Conservation (phyloP, 2,329 filamentous ascomycete genomes). For the Pseudocercospora vitis region DNA sequence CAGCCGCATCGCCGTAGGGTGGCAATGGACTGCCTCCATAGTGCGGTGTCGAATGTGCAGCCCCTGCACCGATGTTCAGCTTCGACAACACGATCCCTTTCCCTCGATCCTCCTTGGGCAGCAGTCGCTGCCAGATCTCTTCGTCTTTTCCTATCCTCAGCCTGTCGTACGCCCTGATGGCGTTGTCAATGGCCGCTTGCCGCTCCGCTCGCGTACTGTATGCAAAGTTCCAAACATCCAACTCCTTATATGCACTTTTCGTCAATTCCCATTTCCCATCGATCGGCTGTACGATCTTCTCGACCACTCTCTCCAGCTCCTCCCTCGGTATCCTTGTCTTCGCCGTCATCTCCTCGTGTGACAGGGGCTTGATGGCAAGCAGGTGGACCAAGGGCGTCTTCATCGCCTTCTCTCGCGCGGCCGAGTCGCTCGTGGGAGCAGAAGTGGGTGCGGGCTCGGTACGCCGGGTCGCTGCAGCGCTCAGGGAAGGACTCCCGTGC, state of each 20-base stretch:
- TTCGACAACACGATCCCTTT: constrained; percentile 63
- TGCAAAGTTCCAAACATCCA: constrained; percentile 62
- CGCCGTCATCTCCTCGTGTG: constrained; percentile 48
- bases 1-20: constrained; percentile 20
- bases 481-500: constrained; percentile 42
- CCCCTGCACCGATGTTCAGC: constrained; percentile 50
- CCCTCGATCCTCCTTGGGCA: constrained; percentile 60
- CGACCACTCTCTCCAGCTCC: constrained; percentile 49
- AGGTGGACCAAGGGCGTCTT: constrained; percentile 51
- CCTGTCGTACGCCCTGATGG: constrained; percentile 63
- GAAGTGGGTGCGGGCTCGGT: constrained; percentile 41
- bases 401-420: constrained; percentile 44
- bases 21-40: constrained; percentile 34
- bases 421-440: constrained; percentile 38
- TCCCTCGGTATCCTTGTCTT: constrained; percentile 51
- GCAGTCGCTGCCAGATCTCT: constrained; percentile 61
- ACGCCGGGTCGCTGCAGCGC: constrained; percentile 38
- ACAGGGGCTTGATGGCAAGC: constrained; percentile 54
- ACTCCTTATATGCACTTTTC: constrained; percentile 60
- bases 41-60: constrained; percentile 31
- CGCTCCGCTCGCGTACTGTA: constrained; percentile 58
- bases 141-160: constrained; percentile 60
- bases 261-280: constrained; percentile 55
- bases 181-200: constrained; percentile 61
- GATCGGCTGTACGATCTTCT: constrained; percentile 55